phyloP scores from a whole-genome alignment of 371 early-diverging fungal species.

The Smittium mucronatum region DNA sequence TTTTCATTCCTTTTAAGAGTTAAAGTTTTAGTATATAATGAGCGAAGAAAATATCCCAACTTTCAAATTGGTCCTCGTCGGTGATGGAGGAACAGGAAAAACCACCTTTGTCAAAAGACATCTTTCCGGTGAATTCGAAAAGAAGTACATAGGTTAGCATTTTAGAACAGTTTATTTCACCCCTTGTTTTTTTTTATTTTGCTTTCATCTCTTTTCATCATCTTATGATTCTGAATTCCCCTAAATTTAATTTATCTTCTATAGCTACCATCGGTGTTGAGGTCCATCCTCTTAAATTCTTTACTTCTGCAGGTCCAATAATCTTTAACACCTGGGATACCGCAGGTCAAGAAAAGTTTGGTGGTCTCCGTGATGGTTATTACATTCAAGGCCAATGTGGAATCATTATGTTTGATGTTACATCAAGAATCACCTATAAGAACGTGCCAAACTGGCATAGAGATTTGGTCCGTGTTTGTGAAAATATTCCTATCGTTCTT shows the following conservation, averaged over 20 bases:
- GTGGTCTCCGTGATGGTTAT: constrained; percentile 99
- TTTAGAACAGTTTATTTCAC: too few species aligned
- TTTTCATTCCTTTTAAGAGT: too few species aligned
- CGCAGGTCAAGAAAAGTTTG: constrained; percentile 99
- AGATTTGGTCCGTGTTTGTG: constrained; percentile 96
- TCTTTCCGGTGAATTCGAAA: constrained; percentile 99
- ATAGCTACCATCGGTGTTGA: constrained; percentile 99
- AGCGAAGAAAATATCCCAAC: constrained; percentile 38
- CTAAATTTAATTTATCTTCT: constrained; percentile 9
- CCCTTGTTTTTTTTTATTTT: not conserved
- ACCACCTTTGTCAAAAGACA: constrained; percentile 99
- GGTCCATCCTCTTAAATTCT: constrained; percentile 94
- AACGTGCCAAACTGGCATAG: constrained; percentile 99
- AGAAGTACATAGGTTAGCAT: constrained; percentile 95
- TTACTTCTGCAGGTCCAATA: constrained; percentile 93
- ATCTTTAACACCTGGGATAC: constrained; percentile 99
- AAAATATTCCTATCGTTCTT: constrained; percentile 99
- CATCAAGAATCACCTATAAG: constrained; percentile 98
- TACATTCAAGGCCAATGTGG: constrained; percentile 99
- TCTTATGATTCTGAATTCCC: constrained; percentile 5
- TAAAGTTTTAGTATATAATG: too few species aligned
- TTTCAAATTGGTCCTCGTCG: constrained; percentile 88
- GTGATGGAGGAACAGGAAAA: constrained; percentile 99
- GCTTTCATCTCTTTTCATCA: not conserved
- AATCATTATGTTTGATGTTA: constrained; percentile 99